phyloP scores from a whole-genome alignment of 768 basidiomycete species.

The Panaeolus cyanescens region DNA sequence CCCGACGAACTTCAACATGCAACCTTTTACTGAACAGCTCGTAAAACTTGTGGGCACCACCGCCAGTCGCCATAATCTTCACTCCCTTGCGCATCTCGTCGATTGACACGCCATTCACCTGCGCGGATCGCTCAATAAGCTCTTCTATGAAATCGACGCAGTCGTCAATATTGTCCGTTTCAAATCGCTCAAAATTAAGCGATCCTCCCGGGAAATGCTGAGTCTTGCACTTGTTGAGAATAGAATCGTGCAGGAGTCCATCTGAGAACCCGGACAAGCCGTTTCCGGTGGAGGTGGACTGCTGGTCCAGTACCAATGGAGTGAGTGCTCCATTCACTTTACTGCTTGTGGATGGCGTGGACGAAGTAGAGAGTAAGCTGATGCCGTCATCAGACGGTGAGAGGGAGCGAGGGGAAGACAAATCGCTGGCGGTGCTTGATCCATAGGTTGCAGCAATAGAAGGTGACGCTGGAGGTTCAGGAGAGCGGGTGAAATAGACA shows the following conservation, averaged over 20 bases:
- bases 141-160: conserved; percentile 87
- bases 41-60: conserved; percentile 94
- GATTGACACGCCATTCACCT: conserved; percentile 82
- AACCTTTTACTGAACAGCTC: conserved; percentile 74
- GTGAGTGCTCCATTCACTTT: conserved; percentile 77
- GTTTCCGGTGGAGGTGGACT: conserved; percentile 34
- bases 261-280: conserved; percentile 39
- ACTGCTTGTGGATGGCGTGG: conserved; percentile 33
- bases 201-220: conserved; percentile 95
- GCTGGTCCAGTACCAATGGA: conserved; percentile 67
- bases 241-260: conserved; percentile 58
- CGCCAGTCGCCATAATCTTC: conserved; percentile 97
- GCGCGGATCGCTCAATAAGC: conserved; percentile 85
- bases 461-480: conserved; percentile 81
- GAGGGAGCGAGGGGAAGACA: conserved; percentile 45
- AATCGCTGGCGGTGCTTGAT: conserved; percentile 47
- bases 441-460: conserved; percentile 64
- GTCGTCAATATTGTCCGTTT: conserved; percentile 84
- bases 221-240: conserved; percentile 62
- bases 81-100: conserved; percentile 91
- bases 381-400: conserved; percentile 40
- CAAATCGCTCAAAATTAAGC: conserved; percentile 96
- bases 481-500: conserved; percentile 96
- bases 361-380: conserved; percentile 28
- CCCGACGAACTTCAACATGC: conserved; percentile 81